Evolutionary conservation across 495 filamentous ascomycete species (phyloP).

Genomic region (Parathielavia appendiculata): DNA sequence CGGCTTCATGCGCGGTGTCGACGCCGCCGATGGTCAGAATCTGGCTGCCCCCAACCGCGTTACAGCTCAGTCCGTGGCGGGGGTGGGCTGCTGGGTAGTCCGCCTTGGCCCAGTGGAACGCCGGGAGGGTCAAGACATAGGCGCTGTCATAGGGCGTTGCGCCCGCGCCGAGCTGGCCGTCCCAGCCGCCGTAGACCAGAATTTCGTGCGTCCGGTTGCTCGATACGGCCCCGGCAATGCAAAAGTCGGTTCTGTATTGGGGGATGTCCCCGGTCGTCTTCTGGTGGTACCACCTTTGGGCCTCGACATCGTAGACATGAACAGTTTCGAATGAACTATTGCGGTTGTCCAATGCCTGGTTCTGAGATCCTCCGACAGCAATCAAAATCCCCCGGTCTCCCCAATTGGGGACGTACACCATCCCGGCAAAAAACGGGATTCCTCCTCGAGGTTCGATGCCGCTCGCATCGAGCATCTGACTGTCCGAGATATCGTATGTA

Average conservation of each 20-base stretch:
- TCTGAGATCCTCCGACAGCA: conserved; percentile 17
- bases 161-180: conserved; percentile 14
- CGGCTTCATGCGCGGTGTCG: conserved; percentile 18
- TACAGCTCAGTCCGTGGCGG: conserved; percentile 23
- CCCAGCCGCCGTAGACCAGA: conserved; percentile 28
- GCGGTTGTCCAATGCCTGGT: not conserved
- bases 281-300: conserved; percentile 22
- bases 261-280: conserved; percentile 18
- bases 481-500: conserved; percentile 18
- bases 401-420: conserved; percentile 24
- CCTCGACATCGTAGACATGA: conserved; percentile 17
- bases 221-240: conserved; percentile 23
- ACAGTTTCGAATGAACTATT: conserved; percentile 17
- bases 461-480: conserved; percentile 1
- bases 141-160: conserved; percentile 23
- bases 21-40: conserved; percentile 26
- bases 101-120: conserved; percentile 26
- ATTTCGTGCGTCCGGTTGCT: conserved; percentile 26
- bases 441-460: not conserved
- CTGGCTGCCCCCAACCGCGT: conserved; percentile 23
- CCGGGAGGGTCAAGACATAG: conserved; percentile 26
- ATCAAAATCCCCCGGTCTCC: conserved; percentile 22
- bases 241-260: conserved; percentile 18
- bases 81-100: conserved; percentile 20
- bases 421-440: conserved; percentile 6